phyloP scores from a whole-genome alignment of 768 basidiomycete species.

The Exidia glandulosa region DNA sequence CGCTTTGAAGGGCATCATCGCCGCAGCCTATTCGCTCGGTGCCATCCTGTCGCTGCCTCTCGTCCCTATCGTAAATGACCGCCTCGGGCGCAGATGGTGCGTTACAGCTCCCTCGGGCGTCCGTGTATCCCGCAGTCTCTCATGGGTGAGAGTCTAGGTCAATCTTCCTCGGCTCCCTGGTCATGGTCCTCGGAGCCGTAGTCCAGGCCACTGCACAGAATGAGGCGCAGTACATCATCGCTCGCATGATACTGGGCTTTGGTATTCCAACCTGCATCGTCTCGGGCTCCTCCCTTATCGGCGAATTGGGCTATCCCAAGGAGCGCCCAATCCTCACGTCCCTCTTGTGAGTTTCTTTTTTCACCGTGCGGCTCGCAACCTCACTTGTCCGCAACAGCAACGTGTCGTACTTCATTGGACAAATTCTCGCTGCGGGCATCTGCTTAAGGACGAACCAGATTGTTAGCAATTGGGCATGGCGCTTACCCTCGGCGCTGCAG shows the following conservation, averaged over 20 bases:
- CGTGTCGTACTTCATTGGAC: conserved; percentile 5
- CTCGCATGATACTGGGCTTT: conserved; percentile 5
- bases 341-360: conserved; percentile 1
- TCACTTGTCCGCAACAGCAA: no score
- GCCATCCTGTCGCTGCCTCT: conserved; percentile 42
- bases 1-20: conserved; percentile 43
- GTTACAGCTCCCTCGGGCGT: background rate
- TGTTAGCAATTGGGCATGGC: conserved; percentile 47
- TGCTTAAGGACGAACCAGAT: background rate
- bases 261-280: conserved; percentile 6
- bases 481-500: conserved; percentile 36
- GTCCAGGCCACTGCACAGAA: conserved; percentile 29
- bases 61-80: conserved; percentile 40
- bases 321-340: conserved; percentile 4
- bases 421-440: conserved; percentile 2
- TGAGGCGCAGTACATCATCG: conserved; percentile 4
- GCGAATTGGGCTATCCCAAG: conserved; percentile 7
- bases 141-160: background rate
- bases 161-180: background rate
- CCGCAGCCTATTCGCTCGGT: conserved; percentile 50
- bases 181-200: background rate
- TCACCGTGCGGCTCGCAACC: background rate
- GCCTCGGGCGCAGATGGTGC: conserved; percentile 32
- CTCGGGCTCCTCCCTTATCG: conserved; percentile 4
- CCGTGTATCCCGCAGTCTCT: background rate